phyloP scores from a whole-genome alignment of 2,329 filamentous ascomycete species.

The Fusarium sp. region DNA sequence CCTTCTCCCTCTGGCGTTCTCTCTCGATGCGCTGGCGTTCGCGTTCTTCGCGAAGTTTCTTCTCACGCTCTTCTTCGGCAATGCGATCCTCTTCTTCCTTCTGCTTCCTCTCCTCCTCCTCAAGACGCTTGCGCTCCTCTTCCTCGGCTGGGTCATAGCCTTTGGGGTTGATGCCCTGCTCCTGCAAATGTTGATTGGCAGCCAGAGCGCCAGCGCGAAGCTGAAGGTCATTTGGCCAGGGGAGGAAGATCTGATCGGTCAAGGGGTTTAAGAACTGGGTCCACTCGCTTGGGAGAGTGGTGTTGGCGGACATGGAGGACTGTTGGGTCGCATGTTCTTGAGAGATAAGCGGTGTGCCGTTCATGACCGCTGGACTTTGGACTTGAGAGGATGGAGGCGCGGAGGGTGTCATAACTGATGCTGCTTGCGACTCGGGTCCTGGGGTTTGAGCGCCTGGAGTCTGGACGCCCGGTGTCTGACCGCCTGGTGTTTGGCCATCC shows the following conservation, averaged over 20 bases:
- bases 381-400: slow-evolving; percentile 49
- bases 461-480: slow-evolving; percentile 48
- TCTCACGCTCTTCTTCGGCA: slow-evolving; percentile 60
- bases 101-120: slow-evolving; percentile 61
- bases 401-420: slow-evolving; percentile 47
- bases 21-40: slow-evolving; percentile 55
- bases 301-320: slow-evolving; percentile 48
- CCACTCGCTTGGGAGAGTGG: slow-evolving; percentile 61
- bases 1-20: slow-evolving; percentile 56
- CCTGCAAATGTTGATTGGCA: slow-evolving; percentile 69
- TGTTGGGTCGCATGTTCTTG: slow-evolving; percentile 50
- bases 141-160: slow-evolving; percentile 68
- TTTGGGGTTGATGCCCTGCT: slow-evolving; percentile 70
- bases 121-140: slow-evolving; percentile 61
- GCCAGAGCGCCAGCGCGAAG: slow-evolving; percentile 77
- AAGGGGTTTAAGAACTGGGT: slow-evolving; percentile 65
- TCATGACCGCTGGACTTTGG: slow-evolving; percentile 49
- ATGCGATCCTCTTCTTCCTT: slow-evolving; percentile 59
- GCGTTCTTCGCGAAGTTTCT: slow-evolving; percentile 53
- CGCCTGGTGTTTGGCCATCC: slow-evolving; percentile 19
- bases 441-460: slow-evolving; percentile 50
- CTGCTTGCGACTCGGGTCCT: slow-evolving; percentile 45
- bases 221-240: slow-evolving; percentile 79
- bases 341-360: slow-evolving; percentile 46
- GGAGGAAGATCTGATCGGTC: slow-evolving; percentile 72